Evolutionary conservation across 2,329 filamentous ascomycete species (phyloP), one percentile per base, ranked within the genome.

Genomic region (Monosporascus sp.): DNA sequence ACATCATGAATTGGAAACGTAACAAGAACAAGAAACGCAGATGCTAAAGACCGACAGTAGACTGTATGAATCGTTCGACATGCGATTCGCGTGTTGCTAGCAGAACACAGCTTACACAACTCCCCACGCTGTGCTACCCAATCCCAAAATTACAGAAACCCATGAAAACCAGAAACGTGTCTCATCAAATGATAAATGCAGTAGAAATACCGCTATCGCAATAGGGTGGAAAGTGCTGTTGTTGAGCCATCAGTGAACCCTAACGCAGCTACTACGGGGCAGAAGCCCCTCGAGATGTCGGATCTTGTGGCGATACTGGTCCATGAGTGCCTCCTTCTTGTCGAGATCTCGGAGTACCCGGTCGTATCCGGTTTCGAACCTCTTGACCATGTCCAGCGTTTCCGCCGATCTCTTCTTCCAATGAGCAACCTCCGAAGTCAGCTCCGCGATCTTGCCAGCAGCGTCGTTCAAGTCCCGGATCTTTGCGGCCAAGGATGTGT

Each of bases 401-500:
- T 53, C 35, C 9, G 50, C 48, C 8, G 38, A 36, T 15, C 38
- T 37, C 39, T 44, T 48, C 48, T 50, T 35, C 50, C 50, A 55
- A 27, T 43, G 18, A 24, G 20, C 5, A 6, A 59, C 52, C 11
- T 50, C 25, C 5, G 36, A 2, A 25, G 52, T 48, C 7, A 59
- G 53, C 11, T 48, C 24, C 6, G 36, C 3, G 31, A 53, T 48
- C 49, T 56, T 48, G 2, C 35, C 49, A 1, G 17, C 9, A 43
- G 50, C 25, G 35, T 53, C 27, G 60, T 60, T 48, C 9, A 66
- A 47, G 39, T 60, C 60, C 39, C 52, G 46, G 7, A 65, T 52
- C 2, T 62, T 55, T 15, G 41, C 52, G 1, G 55, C 48, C 11
- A 60, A 52, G 3, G 49, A 46, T 1, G 46, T 53, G 36, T 59